Evolutionary conservation across 2,329 filamentous ascomycete species (phyloP).

Genomic region (Phoma herbarum): DNA sequence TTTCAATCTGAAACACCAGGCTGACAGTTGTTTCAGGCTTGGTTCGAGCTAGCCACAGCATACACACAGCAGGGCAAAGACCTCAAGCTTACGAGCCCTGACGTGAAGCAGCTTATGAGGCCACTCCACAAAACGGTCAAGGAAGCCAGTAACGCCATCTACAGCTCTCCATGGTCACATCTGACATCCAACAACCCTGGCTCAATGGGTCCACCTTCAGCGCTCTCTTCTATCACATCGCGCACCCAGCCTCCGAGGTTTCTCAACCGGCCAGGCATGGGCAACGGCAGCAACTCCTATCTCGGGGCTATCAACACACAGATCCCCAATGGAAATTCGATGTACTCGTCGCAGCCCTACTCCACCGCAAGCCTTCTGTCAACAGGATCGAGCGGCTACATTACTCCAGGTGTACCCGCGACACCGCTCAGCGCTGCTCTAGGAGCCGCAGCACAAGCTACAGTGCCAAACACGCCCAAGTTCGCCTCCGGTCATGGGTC

Average conservation of each 20-base stretch:
- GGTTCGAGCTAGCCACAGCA: slow-evolving; percentile 68
- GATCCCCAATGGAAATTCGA: slow-evolving; percentile 41
- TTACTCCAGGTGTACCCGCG: slow-evolving; percentile 71
- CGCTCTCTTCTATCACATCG: slow-evolving; percentile 47
- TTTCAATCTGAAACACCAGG: slow-evolving; percentile 35
- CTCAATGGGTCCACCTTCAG: slow-evolving; percentile 41
- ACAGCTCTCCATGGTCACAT: slow-evolving; percentile 69
- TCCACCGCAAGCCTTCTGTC: slow-evolving; percentile 39
- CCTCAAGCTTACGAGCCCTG: slow-evolving; percentile 63
- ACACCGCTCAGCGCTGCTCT: slow-evolving; percentile 90
- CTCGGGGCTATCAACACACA: slow-evolving; percentile 51
- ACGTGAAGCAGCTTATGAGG: slow-evolving; percentile 77
- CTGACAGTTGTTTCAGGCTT: slow-evolving; percentile 60
- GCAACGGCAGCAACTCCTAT: slow-evolving; percentile 36
- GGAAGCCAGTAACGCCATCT: slow-evolving; percentile 78
- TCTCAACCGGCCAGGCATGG: slow-evolving; percentile 37
- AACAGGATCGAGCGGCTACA: slow-evolving; percentile 54
- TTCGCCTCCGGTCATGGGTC: slow-evolving; percentile 32
- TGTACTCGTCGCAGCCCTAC: slow-evolving; percentile 40
- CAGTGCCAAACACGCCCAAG: slow-evolving; percentile 70
- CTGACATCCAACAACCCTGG: slow-evolving; percentile 53
- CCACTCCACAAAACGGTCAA: slow-evolving; percentile 85
- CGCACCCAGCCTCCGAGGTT: slow-evolving; percentile 46
- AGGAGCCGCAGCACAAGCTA: slow-evolving; percentile 89
- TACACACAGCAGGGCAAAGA: slow-evolving; percentile 47